phyloP scores from a whole-genome alignment of 164 flowering plant genomes.

The Houttuynia cordata region DNA sequence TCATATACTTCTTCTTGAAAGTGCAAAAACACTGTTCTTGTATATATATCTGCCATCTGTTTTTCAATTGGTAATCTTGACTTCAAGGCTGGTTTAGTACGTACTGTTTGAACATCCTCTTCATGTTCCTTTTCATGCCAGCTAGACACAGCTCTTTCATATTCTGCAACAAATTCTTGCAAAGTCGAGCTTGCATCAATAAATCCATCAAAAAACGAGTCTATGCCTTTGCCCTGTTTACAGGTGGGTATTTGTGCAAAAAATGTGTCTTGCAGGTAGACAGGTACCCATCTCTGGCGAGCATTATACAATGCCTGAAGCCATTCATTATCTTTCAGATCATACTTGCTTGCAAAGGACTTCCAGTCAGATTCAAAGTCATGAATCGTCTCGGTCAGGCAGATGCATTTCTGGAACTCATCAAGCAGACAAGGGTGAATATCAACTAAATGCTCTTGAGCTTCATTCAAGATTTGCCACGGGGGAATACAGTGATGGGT shows the following conservation, averaged over 20 bases:
- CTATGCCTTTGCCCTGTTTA: slow-evolving; percentile 5
- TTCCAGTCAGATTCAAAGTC: slow-evolving; percentile 14
- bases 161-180: slow-evolving; percentile 5
- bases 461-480: slow-evolving; percentile 9
- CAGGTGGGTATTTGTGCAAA: slow-evolving; percentile 7
- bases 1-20: slow-evolving; percentile 13
- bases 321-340: slow-evolving; percentile 10
- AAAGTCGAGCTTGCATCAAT: slow-evolving; percentile 7
- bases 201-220: slow-evolving; percentile 12
- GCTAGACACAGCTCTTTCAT: slow-evolving; percentile 7
- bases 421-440: slow-evolving; percentile 1
- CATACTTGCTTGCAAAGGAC: slow-evolving; percentile 2
- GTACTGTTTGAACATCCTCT: slow-evolving; percentile 11
- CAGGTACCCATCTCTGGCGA: slow-evolving; percentile 15
- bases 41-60: slow-evolving; percentile 9
- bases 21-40: slow-evolving; percentile 8
- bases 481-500: slow-evolving; percentile 10
- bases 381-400: slow-evolving; percentile 4
- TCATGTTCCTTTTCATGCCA: slow-evolving; percentile 8
- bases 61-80: slow-evolving; percentile 12
- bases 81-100: slow-evolving; percentile 4
- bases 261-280: slow-evolving; percentile 10
- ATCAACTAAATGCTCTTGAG: slow-evolving; percentile 5
- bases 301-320: slow-evolving; percentile 5
- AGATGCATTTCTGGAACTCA: slow-evolving; percentile 7